Evolutionary conservation across 2,329 filamentous ascomycete species (phyloP), one percentile per base, ranked within the genome.

Genomic region (Cladosporium austrohemisphaericum): DNA sequence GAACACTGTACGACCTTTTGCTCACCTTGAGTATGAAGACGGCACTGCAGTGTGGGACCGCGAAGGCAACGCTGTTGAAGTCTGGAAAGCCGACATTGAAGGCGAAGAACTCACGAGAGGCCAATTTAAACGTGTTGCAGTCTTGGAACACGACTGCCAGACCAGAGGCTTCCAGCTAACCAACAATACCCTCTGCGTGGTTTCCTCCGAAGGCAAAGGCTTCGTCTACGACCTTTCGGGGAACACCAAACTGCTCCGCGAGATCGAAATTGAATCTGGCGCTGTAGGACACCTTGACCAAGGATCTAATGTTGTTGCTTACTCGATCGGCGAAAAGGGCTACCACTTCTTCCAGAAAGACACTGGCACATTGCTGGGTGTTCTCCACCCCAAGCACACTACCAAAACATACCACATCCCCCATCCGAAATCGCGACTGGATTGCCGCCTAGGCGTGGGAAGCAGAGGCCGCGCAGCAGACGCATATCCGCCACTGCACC

Each of bases 21-120:
- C 72, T 1, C 73, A 75, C 58, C 57, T 76, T 9, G 72, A 76
- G 46, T 76, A 76, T 47, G 65, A 74, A 49, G 67, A 73, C 57
- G 72, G 72, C 9, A 70, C 67, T 41, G 71, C 67, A 2, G 71
- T 72, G 2, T 76, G 70, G 57, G 72, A 75, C 55, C 62, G 70
- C 0, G 66, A 69, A 33, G 71, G 71, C 3, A 67, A 74, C 56
- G 65, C 68, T 1, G 53, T 75, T 1, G 72, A 75, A 53, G 69
- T 75, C 2, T 76, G 73, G 72, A 64, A 68, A 48, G 62, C 68
- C 0, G 68, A 66, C 18, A 36, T 52, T 8, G 33, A 37, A 1
- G 68, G 65, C 22, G 37, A 53, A 10, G 18, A 31, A 16, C 29
- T 33, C 8, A 19, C 32, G 4, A 63, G 68, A 25, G 72, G 71